Evolutionary conservation across 768 basidiomycete species (phyloP).

Genomic region (Kwoniella shandongensis): DNA sequence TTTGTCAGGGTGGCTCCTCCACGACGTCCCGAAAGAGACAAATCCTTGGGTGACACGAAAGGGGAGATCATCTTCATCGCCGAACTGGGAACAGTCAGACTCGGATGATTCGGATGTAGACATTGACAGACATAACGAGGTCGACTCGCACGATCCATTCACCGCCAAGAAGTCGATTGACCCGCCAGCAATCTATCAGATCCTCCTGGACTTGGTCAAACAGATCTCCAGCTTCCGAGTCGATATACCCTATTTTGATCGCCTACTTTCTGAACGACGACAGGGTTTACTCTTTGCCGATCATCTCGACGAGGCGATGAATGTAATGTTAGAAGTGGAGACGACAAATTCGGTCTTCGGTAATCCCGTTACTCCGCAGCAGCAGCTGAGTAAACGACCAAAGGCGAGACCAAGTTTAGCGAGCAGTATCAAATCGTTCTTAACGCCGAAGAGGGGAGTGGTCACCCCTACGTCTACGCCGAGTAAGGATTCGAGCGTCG

Average conservation of each 20-base stretch:
- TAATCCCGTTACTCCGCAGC: constrained; percentile 8
- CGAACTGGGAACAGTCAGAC: constrained; percentile 6
- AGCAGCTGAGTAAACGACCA: constrained; percentile 15
- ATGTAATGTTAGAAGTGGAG: constrained; percentile 66
- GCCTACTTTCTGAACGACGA: constrained; percentile 76
- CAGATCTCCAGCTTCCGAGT: constrained; percentile 80
- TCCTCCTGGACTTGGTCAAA: constrained; percentile 74
- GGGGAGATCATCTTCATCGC: not conserved
- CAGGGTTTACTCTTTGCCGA: constrained; percentile 88
- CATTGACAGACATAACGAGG: not conserved
- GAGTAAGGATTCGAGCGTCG: not conserved
- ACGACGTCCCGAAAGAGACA: constrained; percentile 45
- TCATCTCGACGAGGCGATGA: constrained; percentile 85
- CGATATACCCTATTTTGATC: constrained; percentile 75
- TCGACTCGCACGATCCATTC: constrained; percentile 62
- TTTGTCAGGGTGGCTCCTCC: constrained; percentile 84
- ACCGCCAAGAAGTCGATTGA: constrained; percentile 61
- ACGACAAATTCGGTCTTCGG: constrained; percentile 41
- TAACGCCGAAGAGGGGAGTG: constrained; percentile 67
- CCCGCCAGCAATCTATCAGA: constrained; percentile 71
- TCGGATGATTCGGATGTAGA: constrained; percentile 17
- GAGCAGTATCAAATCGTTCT: constrained; percentile 55
- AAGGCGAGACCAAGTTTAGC: constrained; percentile 11
- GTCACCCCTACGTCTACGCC: not conserved
- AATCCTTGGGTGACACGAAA: constrained; percentile 23